phyloP scores from a whole-genome alignment of 2,329 filamentous ascomycete species.

The Colletotrichum sojae region DNA sequence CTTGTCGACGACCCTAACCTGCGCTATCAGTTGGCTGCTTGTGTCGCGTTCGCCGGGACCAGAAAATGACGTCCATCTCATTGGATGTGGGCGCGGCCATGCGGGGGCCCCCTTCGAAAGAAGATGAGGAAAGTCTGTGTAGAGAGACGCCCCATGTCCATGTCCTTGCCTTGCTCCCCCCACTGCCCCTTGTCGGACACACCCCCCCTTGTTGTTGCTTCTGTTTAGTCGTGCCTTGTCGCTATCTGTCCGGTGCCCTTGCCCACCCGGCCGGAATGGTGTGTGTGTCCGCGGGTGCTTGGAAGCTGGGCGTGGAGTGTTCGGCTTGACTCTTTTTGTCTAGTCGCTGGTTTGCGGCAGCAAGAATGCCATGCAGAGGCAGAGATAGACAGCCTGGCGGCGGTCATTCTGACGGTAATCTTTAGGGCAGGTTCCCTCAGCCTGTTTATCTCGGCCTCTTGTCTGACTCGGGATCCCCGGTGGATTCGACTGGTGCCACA shows the following conservation, averaged over 20 bases:
- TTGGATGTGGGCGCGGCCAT: constrained; percentile 23
- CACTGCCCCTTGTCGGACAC: constrained; percentile 15
- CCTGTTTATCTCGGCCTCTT: constrained; percentile 31
- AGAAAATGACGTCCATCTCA: constrained; percentile 39
- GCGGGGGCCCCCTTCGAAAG: constrained; percentile 18
- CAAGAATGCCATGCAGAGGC: too few relatives aligned
- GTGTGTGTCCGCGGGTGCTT: neutral
- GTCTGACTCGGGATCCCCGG: constrained; percentile 39
- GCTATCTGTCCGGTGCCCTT: constrained; percentile 13
- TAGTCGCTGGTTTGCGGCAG: neutral
- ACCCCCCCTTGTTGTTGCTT: constrained; percentile 2
- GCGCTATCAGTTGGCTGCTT: constrained; percentile 29
- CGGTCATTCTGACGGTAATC: neutral
- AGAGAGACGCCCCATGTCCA: constrained; percentile 29
- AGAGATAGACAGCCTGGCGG: too few relatives aligned
- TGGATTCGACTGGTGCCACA: constrained; percentile 39
- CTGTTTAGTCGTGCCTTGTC: constrained; percentile 19
- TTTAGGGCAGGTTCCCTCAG: constrained; percentile 36
- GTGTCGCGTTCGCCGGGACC: constrained; percentile 40
- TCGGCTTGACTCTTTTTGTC: constrained; percentile 7
- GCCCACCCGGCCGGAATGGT: constrained; percentile 5
- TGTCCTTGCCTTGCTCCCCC: constrained; percentile 24
- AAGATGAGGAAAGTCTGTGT: constrained; percentile 10
- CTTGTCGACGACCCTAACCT: constrained; percentile 22
- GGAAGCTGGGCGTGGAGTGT: constrained; percentile 20